Conservation (phyloP, 2,329 filamentous ascomycete genomes). For the Alternaria gansuensis region DNA sequence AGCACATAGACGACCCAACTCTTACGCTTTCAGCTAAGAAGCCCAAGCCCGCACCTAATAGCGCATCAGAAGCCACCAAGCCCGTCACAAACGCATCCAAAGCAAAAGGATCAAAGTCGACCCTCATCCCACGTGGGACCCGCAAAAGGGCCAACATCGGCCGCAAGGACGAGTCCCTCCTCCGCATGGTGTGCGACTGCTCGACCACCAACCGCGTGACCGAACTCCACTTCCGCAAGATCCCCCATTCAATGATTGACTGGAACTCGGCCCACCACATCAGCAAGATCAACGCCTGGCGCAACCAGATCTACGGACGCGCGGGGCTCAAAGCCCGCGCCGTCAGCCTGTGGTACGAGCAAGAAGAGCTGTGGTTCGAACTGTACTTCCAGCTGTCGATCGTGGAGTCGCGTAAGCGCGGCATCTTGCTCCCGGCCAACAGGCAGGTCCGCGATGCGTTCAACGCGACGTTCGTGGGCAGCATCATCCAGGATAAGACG, state of each 20-base stretch:
- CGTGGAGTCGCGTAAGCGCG: constrained; percentile 18
- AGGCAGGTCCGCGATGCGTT: constrained; percentile 23
- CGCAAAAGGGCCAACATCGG: constrained; percentile 24
- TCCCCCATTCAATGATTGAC: constrained; percentile 28
- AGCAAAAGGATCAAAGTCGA: not conserved
- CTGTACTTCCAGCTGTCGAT: constrained; percentile 32
- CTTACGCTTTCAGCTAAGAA: not conserved
- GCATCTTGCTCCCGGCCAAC: constrained; percentile 18
- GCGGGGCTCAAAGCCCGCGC: constrained; percentile 30
- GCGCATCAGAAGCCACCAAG: not conserved
- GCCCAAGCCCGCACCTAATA: not conserved
- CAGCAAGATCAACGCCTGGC: constrained; percentile 36
- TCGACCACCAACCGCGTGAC: constrained; percentile 11
- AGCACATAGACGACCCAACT: not conserved
- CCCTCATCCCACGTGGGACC: constrained; percentile 20
- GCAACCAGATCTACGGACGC: constrained; percentile 36
- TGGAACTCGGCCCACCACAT: constrained; percentile 32
- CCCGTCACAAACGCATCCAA: not conserved
- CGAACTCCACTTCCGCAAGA: constrained; percentile 32
- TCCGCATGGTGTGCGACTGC: constrained; percentile 30
- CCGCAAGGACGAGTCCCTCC: constrained; percentile 17
- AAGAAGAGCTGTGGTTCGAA: constrained; percentile 33
- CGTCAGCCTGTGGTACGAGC: constrained; percentile 25
- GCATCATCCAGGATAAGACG: constrained; percentile 8
- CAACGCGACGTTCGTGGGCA: constrained; percentile 28